Evolutionary conservation across 2,329 filamentous ascomycete genomes (phyloP).

Genomic region (Coleophoma crateriformis): DNA sequence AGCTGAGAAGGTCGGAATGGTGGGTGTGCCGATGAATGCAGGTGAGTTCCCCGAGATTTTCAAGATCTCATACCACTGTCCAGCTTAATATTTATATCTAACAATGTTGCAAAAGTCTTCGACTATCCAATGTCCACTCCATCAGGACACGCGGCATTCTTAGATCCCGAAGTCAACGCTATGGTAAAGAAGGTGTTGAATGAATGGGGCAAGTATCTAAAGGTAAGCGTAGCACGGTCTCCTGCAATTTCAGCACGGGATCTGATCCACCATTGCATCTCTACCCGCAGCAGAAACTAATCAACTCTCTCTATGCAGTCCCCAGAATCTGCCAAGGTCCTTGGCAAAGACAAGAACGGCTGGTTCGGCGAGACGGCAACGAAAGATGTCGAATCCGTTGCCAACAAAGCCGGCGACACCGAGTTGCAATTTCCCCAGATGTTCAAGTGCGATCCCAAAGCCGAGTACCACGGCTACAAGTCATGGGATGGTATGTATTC

Average conservation of each 20-base stretch:
- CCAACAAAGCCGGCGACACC: constrained; percentile 22
- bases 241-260: background rate
- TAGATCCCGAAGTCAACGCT: constrained; percentile 48
- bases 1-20: constrained; percentile 44
- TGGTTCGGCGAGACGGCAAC: constrained; percentile 50
- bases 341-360: constrained; percentile 36
- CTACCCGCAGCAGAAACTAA: background rate
- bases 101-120: constrained; percentile 28
- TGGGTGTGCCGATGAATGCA: constrained; percentile 47
- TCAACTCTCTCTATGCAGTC: constrained; percentile 26
- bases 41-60: background rate
- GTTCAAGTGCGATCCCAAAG: constrained; percentile 51
- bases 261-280: too few relatives aligned
- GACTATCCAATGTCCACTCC: constrained; percentile 52
- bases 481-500: constrained; percentile 54
- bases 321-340: constrained; percentile 47
- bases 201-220: constrained; percentile 50
- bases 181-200: constrained; percentile 49
- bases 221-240: constrained; percentile 26
- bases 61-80: too few relatives aligned
- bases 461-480: constrained; percentile 51
- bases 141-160: constrained; percentile 46
- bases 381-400: constrained; percentile 31
- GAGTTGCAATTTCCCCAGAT: constrained; percentile 32
- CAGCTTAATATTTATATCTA: too few relatives aligned